Conservation (phyloP, 805 yeast genomes). For the Monosporozyma yasuniensis region DNA sequence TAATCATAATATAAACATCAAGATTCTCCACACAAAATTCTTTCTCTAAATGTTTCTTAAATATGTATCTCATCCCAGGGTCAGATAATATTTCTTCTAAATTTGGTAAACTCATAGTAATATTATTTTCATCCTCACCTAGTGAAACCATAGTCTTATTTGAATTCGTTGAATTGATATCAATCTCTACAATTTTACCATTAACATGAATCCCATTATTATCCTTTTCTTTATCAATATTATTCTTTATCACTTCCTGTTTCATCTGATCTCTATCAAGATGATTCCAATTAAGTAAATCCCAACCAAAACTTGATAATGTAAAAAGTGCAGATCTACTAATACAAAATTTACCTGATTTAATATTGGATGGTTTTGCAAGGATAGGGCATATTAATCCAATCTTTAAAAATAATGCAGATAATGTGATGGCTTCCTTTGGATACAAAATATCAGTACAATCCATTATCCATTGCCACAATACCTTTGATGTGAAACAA, state of each 20-base stretch:
- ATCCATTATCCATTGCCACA: constrained; percentile 83
- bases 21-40: constrained; percentile 68
- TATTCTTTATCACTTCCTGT: not conserved
- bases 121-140: not conserved
- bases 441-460: constrained; percentile 63
- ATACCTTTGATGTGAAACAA: constrained; percentile 64
- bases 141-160: not conserved
- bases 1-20: constrained; percentile 58
- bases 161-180: not conserved
- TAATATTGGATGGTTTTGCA: constrained; percentile 30
- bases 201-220: not conserved
- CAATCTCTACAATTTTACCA: not conserved
- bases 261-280: constrained; percentile 10
- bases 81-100: constrained; percentile 46
- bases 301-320: constrained; percentile 36
- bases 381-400: constrained; percentile 41
- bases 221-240: not conserved
- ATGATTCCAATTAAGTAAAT: constrained; percentile 25
- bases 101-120: constrained; percentile 1
- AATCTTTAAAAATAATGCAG: constrained; percentile 39
- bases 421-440: constrained; percentile 46
- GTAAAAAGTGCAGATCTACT: constrained; percentile 37
- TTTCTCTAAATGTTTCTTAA: constrained; percentile 53
- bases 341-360: constrained; percentile 24
- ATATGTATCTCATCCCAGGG: constrained; percentile 66